These are phyloP conservation scores for Osmanthus fragrans DNA, from an alignment of 257 asterid genomes.

Conservation along the genomic window DNA sequence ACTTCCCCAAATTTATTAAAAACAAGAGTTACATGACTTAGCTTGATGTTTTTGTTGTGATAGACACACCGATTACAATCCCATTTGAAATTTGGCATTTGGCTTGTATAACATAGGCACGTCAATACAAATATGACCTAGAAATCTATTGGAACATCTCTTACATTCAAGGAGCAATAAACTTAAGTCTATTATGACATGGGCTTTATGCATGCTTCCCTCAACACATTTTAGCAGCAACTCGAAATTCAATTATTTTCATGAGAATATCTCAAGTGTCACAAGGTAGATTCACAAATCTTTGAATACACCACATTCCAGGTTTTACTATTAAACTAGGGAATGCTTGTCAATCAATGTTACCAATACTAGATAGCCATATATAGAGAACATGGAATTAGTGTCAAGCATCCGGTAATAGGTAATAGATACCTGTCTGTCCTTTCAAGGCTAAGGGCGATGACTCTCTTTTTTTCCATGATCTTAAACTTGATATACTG, in stretches of 20 bases:
- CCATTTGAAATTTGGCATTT: background rate
- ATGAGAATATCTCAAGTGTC: background rate
- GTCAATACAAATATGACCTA: background rate
- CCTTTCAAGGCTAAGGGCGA: conserved; percentile 69
- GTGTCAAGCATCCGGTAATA: background rate
- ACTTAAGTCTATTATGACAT: too few relatives aligned
- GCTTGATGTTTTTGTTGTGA: background rate
- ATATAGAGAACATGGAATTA: background rate
- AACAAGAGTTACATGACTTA: background rate
- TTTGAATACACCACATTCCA: background rate
- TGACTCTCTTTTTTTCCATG: conserved; percentile 73
- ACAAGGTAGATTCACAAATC: background rate
- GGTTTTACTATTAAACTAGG: background rate
- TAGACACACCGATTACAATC: background rate
- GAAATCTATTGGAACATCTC: too few relatives aligned
- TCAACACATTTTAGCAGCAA: background rate
- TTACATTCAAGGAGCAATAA: too few relatives aligned
- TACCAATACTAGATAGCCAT: conserved; percentile 1
- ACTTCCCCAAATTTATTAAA: background rate
- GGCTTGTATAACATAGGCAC: background rate
- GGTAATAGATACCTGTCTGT: conserved; percentile 60
- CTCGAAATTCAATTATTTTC: background rate
- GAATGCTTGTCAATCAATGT: background rate
- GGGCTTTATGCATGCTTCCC: background rate
- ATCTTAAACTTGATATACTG: conserved; percentile 76